Evolutionary conservation across 129 eudicot species (phyloP).

Genomic region (Pulicaria dysenterica): DNA sequence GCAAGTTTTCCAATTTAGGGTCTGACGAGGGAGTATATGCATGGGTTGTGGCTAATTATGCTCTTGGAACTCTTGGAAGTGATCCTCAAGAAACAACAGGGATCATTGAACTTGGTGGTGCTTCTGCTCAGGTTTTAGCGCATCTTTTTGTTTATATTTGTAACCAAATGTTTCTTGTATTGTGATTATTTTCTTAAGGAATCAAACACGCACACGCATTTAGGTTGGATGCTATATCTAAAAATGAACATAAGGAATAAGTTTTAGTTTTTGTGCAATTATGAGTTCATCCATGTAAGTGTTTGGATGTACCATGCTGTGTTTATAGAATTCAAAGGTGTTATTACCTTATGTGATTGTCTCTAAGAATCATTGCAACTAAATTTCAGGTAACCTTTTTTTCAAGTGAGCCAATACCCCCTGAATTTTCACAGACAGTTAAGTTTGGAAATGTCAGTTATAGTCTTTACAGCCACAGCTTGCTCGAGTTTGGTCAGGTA

Average conservation of each 20-base stretch:
- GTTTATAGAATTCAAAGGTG: slow-evolving; percentile 18
- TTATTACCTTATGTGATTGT: slow-evolving; percentile 18
- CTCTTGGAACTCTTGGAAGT: slow-evolving; percentile 93
- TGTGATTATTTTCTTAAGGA: background rate
- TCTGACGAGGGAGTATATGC: slow-evolving; percentile 97
- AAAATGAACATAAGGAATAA: slow-evolving; percentile 13
- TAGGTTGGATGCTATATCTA: background rate
- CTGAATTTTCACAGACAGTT: slow-evolving; percentile 66
- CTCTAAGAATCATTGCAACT: slow-evolving; percentile 8
- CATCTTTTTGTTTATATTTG: background rate
- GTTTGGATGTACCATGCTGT: background rate
- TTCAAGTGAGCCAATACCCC: slow-evolving; percentile 72
- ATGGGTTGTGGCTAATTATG: slow-evolving; percentile 99
- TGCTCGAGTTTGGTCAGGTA: slow-evolving; percentile 98
- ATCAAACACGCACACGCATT: background rate
- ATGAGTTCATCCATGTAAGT: background rate
- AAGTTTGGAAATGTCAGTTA: slow-evolving; percentile 74
- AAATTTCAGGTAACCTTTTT: slow-evolving; percentile 81
- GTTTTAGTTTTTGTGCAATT: background rate
- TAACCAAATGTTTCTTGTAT: background rate
- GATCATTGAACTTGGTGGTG: slow-evolving; percentile 98
- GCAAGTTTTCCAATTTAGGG: slow-evolving; percentile 43
- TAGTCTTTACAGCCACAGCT: slow-evolving; percentile 92
- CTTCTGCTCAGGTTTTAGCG: slow-evolving; percentile 86
- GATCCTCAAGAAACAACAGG: slow-evolving; percentile 87